Conservation (phyloP, 2,329 filamentous ascomycete genomes). For the Claviceps maximensis region DNA sequence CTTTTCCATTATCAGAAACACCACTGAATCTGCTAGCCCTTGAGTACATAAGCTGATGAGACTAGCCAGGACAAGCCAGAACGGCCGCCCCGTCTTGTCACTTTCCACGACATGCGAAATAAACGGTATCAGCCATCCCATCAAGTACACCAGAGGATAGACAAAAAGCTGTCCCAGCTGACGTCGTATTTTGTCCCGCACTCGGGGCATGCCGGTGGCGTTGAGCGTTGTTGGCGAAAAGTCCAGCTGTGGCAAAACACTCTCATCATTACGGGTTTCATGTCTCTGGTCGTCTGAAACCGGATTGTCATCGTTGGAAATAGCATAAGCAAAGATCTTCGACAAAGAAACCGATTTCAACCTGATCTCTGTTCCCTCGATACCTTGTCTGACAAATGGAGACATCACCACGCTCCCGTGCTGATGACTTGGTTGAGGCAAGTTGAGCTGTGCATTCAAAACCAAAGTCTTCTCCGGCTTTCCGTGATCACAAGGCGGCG, state of each 20-base stretch:
- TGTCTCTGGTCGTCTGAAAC: not conserved
- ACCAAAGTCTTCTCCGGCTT: conserved; percentile 7
- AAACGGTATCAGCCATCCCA: conserved; percentile 62
- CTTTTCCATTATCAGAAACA: conserved; percentile 58
- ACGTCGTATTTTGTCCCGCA: conserved; percentile 45
- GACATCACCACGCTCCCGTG: not conserved
- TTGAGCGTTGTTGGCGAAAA: conserved; percentile 11
- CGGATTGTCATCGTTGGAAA: not conserved
- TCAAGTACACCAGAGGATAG: conserved; percentile 60
- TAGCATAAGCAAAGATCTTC: not conserved
- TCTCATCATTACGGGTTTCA: conserved; percentile 7
- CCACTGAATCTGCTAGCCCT: conserved; percentile 51
- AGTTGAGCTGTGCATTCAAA: not conserved
- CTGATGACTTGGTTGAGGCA: not conserved
- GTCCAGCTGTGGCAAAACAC: conserved; percentile 6
- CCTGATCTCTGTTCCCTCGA: not conserved
- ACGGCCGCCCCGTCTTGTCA: conserved; percentile 29
- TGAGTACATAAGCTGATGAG: conserved; percentile 50
- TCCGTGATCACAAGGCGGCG: conserved; percentile 9
- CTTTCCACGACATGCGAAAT: conserved; percentile 41
- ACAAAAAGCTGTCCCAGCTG: conserved; percentile 63
- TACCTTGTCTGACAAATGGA: not conserved
- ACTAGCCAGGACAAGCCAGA: conserved; percentile 39
- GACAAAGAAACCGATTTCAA: too few species aligned
- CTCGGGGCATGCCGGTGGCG: conserved; percentile 18